Evolutionary conservation across 1,284 basidiomycete genomes (phyloP).

Genomic region (Xerocomus amazonicus): DNA sequence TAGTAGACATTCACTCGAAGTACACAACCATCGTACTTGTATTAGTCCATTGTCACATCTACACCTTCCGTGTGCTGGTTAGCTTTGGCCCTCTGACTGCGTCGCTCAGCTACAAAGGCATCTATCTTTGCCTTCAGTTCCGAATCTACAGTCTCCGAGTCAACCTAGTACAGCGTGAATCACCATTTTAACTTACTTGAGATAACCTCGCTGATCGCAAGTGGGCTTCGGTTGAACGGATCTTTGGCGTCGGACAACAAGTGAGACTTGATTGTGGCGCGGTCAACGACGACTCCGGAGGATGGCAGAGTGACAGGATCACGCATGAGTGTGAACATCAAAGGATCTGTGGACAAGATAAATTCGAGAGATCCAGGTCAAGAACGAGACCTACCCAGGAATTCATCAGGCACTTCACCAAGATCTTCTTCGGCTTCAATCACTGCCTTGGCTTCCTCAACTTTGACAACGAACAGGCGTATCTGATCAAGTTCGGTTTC

Average conservation of each 20-base stretch:
- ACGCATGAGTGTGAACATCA: slow-evolving; percentile 94
- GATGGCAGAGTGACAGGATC: slow-evolving; percentile 92
- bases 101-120: slow-evolving; percentile 53
- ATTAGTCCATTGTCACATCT: slow-evolving; percentile 32
- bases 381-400: slow-evolving; percentile 60
- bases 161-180: slow-evolving; percentile 2
- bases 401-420: slow-evolving; percentile 95
- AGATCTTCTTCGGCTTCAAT: slow-evolving; percentile 90
- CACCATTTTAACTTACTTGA: slow-evolving; percentile 47
- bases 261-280: slow-evolving; percentile 94
- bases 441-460: slow-evolving; percentile 77
- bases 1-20: slow-evolving; percentile 15
- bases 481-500: slow-evolving; percentile 78
- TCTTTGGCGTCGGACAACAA: slow-evolving; percentile 88
- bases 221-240: slow-evolving; percentile 84
- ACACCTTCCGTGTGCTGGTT: slow-evolving; percentile 29
- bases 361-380: neutral
- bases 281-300: slow-evolving; percentile 80
- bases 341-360: slow-evolving; percentile 58
- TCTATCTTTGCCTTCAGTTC: slow-evolving; percentile 65
- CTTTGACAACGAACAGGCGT: slow-evolving; percentile 70
- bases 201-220: slow-evolving; percentile 77
- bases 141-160: slow-evolving; percentile 38
- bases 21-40: slow-evolving; percentile 6
- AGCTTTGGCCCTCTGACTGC: slow-evolving; percentile 32